A percentile compares a stretch with the other conserved stretches of the same genome.
Conservation (phyloP, 305 asterid species). For the Fraxinus albicans region DNA sequence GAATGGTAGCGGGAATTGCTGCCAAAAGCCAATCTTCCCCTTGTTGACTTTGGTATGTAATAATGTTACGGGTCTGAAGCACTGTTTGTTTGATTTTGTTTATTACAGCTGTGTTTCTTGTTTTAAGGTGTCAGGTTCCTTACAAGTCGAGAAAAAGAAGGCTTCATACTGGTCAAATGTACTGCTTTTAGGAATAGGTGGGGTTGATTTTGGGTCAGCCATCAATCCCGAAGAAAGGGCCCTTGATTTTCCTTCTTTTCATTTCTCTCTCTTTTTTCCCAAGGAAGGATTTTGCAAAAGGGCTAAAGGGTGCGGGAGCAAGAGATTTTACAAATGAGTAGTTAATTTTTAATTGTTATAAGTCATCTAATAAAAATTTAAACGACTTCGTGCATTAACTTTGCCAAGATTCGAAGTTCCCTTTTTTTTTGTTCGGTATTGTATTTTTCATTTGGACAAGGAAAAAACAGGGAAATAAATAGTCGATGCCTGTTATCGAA, state of each 20-base stretch:
- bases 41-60: conserved; percentile 47
- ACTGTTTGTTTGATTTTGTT: conserved; percentile 11
- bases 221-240: conserved; percentile 7
- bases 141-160: conserved; percentile 7
- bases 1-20: conserved; percentile 31
- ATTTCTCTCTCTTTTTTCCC: background rate
- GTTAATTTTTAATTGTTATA: no score
- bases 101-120: conserved; percentile 32
- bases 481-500: no score
- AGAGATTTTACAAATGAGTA: no score
- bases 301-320: no score
- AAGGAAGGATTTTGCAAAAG: no score
- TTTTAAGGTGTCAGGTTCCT: conserved; percentile 10
- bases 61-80: conserved; percentile 36
- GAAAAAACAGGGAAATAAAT: background rate
- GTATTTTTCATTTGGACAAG: background rate
- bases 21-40: conserved; percentile 28
- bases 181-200: conserved; percentile 19
- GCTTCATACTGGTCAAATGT: conserved; percentile 3
- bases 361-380: no score
- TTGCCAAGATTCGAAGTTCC: background rate
- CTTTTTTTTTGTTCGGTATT: no score
- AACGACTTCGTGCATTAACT: no score
- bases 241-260: background rate
- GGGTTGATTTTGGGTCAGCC: conserved; percentile 31